A percentile compares a stretch with the other conserved stretches of the same genome.
These are phyloP conservation scores for Neurospora tetrasperma DNA, from an alignment of 495 filamentous ascomycete genomes.

Conservation along the genomic window DNA sequence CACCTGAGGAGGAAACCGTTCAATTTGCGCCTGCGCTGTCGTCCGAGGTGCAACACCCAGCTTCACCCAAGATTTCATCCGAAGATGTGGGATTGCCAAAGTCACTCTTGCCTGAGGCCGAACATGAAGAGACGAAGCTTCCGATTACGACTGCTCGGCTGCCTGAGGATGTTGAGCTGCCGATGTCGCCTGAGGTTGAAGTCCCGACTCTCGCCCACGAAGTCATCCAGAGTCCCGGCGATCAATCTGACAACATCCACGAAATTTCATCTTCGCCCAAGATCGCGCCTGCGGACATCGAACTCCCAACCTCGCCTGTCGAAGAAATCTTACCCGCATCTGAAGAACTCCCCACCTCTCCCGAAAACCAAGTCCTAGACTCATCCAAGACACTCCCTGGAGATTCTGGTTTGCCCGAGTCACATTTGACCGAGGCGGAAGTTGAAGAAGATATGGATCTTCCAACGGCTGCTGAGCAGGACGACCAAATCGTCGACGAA, in stretches of 20 bases:
- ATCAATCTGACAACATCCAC: neutral
- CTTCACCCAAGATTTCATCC: neutral
- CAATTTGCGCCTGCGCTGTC: too few species aligned
- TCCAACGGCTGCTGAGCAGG: neutral
- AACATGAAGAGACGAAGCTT: neutral
- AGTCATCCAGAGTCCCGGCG: neutral
- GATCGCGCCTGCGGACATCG: neutral
- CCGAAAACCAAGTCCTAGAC: neutral
- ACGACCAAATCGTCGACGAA: neutral
- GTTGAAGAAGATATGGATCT: neutral
- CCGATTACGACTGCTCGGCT: neutral
- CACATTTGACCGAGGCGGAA: neutral
- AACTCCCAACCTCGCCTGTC: neutral
- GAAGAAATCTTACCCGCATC: neutral
- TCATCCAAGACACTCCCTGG: neutral
- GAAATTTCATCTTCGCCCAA: neutral
- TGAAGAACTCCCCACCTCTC: neutral
- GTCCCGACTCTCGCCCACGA: neutral
- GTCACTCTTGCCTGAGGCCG: neutral
- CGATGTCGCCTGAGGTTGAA: neutral
- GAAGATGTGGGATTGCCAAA: neutral
- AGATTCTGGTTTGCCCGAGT: neutral
- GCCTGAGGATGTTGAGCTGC: neutral
- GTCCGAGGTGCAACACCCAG: too few species aligned
- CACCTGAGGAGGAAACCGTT: too few species aligned